phyloP scores from a whole-genome alignment of 495 filamentous ascomycete genomes.

The Hyaloscypha hepaticicola region DNA sequence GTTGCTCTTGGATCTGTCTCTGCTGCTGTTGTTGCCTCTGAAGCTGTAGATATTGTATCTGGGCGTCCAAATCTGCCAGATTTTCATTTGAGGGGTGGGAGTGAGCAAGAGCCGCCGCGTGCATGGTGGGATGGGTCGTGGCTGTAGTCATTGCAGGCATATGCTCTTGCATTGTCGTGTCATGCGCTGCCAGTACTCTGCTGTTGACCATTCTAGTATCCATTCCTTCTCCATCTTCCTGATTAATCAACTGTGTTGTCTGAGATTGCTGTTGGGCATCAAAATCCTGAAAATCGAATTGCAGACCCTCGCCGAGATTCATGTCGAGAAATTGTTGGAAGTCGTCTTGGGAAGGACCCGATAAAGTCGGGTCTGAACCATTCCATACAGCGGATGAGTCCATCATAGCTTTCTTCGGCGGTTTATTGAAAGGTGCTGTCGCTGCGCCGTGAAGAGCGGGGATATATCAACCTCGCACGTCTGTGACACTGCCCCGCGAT shows the following conservation, averaged over 20 bases:
- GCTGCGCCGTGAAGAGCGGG: conserved; percentile 11
- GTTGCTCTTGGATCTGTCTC: conserved; percentile 51
- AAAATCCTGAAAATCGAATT: conserved; percentile 50
- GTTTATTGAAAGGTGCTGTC: neutral
- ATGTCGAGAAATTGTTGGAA: conserved; percentile 58
- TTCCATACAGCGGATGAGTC: conserved; percentile 45
- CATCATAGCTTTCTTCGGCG: conserved; percentile 20
- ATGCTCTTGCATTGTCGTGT: conserved; percentile 46
- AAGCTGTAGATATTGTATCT: conserved; percentile 63
- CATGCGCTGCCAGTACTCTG: conserved; percentile 34
- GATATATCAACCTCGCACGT: neutral
- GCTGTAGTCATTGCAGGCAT: conserved; percentile 47
- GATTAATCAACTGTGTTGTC: conserved; percentile 30
- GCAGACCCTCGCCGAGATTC: conserved; percentile 44
- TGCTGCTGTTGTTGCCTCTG: conserved; percentile 51
- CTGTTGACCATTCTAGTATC: conserved; percentile 52
- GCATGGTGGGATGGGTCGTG: conserved; percentile 40
- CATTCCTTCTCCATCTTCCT: conserved; percentile 37
- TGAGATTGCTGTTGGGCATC: conserved; percentile 28
- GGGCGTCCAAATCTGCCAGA: conserved; percentile 52
- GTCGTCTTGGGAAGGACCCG: conserved; percentile 45
- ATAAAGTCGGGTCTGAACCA: conserved; percentile 45
- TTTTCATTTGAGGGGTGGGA: conserved; percentile 42
- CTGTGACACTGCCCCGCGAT: neutral
- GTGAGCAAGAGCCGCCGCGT: conserved; percentile 33